Evolutionary conservation across 2,329 filamentous ascomycete genomes (phyloP), one percentile per base, ranked within the genome.

Genomic region (Orbilia ellipsospora): DNA sequence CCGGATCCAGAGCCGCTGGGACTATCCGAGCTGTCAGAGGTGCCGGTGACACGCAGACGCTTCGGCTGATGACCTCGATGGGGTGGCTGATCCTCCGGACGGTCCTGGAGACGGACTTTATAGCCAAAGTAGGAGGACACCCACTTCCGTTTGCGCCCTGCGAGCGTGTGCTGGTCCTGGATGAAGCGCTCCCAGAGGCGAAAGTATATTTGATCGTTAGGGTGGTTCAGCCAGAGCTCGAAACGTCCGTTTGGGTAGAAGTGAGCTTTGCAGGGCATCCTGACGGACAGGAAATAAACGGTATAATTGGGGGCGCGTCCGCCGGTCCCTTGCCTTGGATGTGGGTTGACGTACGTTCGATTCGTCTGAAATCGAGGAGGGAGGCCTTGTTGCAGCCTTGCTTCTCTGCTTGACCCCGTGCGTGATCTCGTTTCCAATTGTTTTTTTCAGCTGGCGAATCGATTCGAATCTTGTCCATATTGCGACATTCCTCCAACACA

Each of bases 201-300:
- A 45, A 74, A 74, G 57, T 74, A 74, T 51, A 74, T 59, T 48
- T 74, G 70, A 28, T 74, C 70, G 56, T 50, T 74, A 16, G 70
- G 70, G 45, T 68, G 63, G 64, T 68, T 74, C 48, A 68, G 31
- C 70, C 70, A 74, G 42, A 74, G 70, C 54, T 74, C 70, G 60
- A 74, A 74, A 57, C 70, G 52, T 57, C 70, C 70, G 63, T 68
- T 55, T 4, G 70, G 70, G 48, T 74, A 74, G 64, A 74, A 55
- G 70, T 74, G 70, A 64, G 70, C 70, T 44, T 74, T 74, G 57
- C 70, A 74, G 50, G 70, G 70, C 70, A 74, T 74, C 51, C 59
- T 74, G 63, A 60, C 31, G 31, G 10, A 36, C 31, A 36, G 31
- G 31, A 36, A 23, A 36, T 36, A 10, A 16, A 57, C 50, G 10